Conservation (phyloP, 2,329 filamentous ascomycete genomes). For the Daldinia sp. region DNA sequence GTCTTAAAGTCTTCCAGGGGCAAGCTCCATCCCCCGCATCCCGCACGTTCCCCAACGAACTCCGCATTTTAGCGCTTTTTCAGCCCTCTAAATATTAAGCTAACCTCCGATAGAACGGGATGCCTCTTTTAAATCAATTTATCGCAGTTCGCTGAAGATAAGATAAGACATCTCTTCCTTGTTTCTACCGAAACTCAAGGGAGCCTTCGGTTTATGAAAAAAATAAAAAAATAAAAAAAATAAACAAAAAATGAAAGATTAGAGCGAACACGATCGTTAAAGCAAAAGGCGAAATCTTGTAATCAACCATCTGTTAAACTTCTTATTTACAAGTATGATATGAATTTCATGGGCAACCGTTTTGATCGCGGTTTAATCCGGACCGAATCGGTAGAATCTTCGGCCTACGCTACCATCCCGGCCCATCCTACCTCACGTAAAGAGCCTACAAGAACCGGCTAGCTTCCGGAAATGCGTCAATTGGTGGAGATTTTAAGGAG, state of each 20-base stretch:
- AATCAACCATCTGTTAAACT: too few species aligned
- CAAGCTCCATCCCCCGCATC: constrained; percentile 20
- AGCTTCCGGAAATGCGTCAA: constrained; percentile 29
- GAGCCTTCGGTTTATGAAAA: too few species aligned
- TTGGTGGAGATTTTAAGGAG: constrained; percentile 42
- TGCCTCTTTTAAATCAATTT: background rate
- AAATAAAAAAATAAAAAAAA: too few species aligned
- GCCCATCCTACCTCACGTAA: constrained; percentile 6
- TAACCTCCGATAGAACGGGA: background rate
- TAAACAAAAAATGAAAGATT: too few species aligned
- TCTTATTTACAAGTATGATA: background rate
- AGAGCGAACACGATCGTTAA: too few species aligned
- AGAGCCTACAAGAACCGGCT: constrained; percentile 20
- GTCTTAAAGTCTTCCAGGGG: background rate
- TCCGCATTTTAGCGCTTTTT: constrained; percentile 23
- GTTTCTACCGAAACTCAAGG: background rate
- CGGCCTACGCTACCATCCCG: background rate
- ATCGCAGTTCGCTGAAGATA: background rate
- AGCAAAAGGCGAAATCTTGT: too few species aligned
- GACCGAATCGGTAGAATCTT: constrained; percentile 44
- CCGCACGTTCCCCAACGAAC: constrained; percentile 41
- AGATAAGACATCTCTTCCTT: background rate
- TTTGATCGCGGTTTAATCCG: constrained; percentile 32
- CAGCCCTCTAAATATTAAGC: constrained; percentile 2
- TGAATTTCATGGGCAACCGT: background rate